Percentiles rank a stretch among this genome's conserved stretches.
Evolutionary conservation across 495 filamentous ascomycete genomes (phyloP).

Genomic region (Astrothelium subdiscretum): DNA sequence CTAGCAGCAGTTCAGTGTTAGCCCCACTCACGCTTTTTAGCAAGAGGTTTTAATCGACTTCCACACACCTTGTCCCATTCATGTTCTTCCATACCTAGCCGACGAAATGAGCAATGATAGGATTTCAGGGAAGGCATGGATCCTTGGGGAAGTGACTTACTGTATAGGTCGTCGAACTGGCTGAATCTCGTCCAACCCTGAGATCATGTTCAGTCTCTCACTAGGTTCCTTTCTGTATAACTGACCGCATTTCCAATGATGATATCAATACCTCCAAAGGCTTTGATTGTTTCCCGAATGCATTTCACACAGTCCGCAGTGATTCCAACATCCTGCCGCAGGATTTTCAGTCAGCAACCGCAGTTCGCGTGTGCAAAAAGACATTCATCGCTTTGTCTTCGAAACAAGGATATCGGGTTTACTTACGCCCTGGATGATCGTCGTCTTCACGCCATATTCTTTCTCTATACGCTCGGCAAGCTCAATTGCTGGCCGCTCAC

Average conservation of each 20-base stretch:
- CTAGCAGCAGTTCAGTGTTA: slow-evolving; percentile 20
- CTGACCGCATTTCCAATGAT: slow-evolving; percentile 61
- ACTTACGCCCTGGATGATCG: slow-evolving; percentile 48
- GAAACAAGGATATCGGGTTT: not conserved
- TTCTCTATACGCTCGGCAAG: slow-evolving; percentile 40
- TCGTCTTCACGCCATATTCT: slow-evolving; percentile 42
- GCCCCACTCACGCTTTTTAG: not conserved
- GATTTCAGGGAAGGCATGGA: too few relatives aligned
- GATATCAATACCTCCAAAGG: slow-evolving; percentile 53
- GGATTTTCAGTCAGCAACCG: not conserved
- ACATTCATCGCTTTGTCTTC: not conserved
- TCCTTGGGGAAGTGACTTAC: too few relatives aligned
- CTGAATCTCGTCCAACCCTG: slow-evolving; percentile 60
- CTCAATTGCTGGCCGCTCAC: slow-evolving; percentile 40
- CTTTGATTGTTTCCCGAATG: slow-evolving; percentile 44
- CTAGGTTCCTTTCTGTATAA: slow-evolving; percentile 2
- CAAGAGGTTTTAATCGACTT: not conserved
- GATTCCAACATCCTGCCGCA: slow-evolving; percentile 44
- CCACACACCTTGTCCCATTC: slow-evolving; percentile 58
- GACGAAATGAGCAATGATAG: too few relatives aligned
- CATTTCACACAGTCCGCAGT: slow-evolving; percentile 41
- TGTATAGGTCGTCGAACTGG: slow-evolving; percentile 50
- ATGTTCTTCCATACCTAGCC: slow-evolving; percentile 43
- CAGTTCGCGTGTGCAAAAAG: not conserved
- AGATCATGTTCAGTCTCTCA: not conserved